phyloP scores from a whole-genome alignment of 306 rosid species.

The Adenanthera pavonina region DNA sequence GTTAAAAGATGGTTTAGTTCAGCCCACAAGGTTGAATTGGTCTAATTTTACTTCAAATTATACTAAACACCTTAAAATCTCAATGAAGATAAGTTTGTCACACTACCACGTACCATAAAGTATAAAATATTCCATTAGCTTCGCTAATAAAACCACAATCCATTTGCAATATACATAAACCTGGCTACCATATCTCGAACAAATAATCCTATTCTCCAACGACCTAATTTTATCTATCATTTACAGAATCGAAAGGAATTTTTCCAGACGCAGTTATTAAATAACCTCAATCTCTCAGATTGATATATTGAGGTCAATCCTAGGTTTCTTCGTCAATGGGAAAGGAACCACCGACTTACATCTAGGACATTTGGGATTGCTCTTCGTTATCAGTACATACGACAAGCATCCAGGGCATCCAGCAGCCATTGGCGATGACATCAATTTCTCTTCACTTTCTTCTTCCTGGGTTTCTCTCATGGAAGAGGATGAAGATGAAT shows the following conservation, averaged over 20 bases:
- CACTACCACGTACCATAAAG: neutral
- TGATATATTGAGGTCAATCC: slow-evolving; percentile 85
- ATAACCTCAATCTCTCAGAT: slow-evolving; percentile 46
- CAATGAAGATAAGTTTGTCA: neutral
- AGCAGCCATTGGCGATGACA: slow-evolving; percentile 76
- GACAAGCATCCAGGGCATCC: slow-evolving; percentile 97
- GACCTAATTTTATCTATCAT: slow-evolving; percentile 56
- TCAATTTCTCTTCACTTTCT: slow-evolving; percentile 54
- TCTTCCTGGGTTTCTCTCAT: slow-evolving; percentile 70
- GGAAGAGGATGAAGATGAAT: slow-evolving; percentile 71
- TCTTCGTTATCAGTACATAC: slow-evolving; percentile 82
- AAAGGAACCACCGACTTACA: slow-evolving; percentile 76
- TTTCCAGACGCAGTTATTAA: slow-evolving; percentile 28
- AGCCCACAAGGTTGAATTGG: no score
- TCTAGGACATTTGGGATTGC: slow-evolving; percentile 89
- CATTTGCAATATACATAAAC: slow-evolving; percentile 61
- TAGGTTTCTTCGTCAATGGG: slow-evolving; percentile 77
- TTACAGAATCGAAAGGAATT: slow-evolving; percentile 51
- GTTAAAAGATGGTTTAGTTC: no score
- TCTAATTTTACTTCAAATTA: no score
- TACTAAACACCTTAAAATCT: no score
- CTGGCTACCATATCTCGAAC: slow-evolving; percentile 39
- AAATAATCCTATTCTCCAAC: slow-evolving; percentile 46
- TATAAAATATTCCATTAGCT: slow-evolving; percentile 42
- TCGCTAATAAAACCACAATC: slow-evolving; percentile 42